Percentiles rank a stretch among this genome's conserved stretches.
These are phyloP conservation scores for Avena sativa DNA, from an alignment of 176 grass and related monocot species.

Conservation along the genomic window DNA sequence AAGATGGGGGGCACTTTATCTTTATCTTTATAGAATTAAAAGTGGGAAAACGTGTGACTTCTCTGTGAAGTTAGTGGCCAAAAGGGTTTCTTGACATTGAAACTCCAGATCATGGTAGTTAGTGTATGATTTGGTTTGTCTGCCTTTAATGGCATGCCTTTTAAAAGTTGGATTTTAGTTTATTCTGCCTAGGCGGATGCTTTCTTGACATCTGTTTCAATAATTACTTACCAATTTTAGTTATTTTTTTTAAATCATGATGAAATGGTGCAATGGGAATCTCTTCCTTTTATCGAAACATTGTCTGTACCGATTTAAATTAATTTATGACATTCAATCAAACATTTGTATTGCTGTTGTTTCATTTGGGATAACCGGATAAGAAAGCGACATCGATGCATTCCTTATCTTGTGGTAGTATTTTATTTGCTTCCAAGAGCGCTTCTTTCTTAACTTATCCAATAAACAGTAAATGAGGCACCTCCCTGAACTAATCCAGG, in stretches of 20 bases:
- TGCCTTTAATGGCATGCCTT: background rate
- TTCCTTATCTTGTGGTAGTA: constrained; percentile 35
- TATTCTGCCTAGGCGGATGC: constrained; percentile 1
- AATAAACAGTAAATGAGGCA: background rate
- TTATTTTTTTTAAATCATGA: background rate
- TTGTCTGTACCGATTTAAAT: constrained; percentile 19
- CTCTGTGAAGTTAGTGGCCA: constrained; percentile 11
- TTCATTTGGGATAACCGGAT: constrained; percentile 25
- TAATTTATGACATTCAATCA: constrained; percentile 27
- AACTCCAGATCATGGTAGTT: constrained; percentile 40
- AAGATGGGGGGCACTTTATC: background rate
- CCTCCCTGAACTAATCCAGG: constrained; percentile 17
- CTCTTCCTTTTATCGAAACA: constrained; percentile 33
- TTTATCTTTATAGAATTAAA: constrained; percentile 5
- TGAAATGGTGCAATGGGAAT: background rate
- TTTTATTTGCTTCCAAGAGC: constrained; percentile 44
- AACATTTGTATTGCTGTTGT: constrained; percentile 34
- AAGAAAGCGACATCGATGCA: constrained; percentile 42
- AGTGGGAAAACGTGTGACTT: constrained; percentile 19
- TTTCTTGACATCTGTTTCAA: constrained; percentile 20
- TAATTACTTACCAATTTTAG: background rate
- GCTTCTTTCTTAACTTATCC: constrained; percentile 32
- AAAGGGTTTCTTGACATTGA: constrained; percentile 31
- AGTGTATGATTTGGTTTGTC: constrained; percentile 33
- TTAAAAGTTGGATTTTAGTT: background rate